Conservation (phyloP, 2,329 filamentous ascomycete species). For the Aspergillus spinulosporus region DNA sequence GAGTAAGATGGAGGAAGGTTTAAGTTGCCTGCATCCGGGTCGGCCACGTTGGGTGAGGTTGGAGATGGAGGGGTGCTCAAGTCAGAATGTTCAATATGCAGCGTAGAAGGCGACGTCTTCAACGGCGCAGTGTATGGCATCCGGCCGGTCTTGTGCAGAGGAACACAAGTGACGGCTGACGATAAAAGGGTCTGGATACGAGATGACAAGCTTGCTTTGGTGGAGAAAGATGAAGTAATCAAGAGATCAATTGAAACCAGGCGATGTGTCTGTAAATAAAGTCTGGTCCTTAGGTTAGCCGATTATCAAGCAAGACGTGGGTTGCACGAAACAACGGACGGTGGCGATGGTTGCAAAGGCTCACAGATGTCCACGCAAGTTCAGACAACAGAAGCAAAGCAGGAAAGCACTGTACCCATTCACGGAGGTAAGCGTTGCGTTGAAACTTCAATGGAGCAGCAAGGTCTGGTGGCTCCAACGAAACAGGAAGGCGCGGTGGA, state of each 20-base stretch:
- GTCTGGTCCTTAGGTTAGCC: conserved; percentile 17
- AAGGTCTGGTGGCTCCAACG: neutral
- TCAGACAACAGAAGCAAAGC: conserved; percentile 3
- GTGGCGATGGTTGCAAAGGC: conserved; percentile 6
- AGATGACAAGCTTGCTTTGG: conserved; percentile 1
- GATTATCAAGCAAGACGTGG: conserved; percentile 1
- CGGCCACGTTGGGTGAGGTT: conserved; percentile 19
- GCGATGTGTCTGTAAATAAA: conserved; percentile 15
- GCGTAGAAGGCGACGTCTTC: conserved; percentile 58
- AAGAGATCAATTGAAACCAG: conserved; percentile 5
- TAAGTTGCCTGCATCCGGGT: conserved; percentile 38
- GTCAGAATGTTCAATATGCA: conserved; percentile 53
- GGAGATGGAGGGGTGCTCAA: conserved; percentile 35
- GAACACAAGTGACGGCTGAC: conserved; percentile 29
- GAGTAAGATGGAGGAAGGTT: conserved; percentile 57
- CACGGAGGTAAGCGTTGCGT: neutral
- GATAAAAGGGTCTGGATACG: neutral
- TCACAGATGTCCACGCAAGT: conserved; percentile 8
- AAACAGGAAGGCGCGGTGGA: conserved; percentile 7
- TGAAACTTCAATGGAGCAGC: neutral
- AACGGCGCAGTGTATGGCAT: conserved; percentile 54
- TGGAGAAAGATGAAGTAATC: neutral
- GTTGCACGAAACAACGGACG: conserved; percentile 8
- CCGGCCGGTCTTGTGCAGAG: conserved; percentile 40
- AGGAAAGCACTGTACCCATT: neutral